phyloP scores from a whole-genome alignment of 2,329 filamentous ascomycete genomes.

The Aspergillus jensenii region DNA sequence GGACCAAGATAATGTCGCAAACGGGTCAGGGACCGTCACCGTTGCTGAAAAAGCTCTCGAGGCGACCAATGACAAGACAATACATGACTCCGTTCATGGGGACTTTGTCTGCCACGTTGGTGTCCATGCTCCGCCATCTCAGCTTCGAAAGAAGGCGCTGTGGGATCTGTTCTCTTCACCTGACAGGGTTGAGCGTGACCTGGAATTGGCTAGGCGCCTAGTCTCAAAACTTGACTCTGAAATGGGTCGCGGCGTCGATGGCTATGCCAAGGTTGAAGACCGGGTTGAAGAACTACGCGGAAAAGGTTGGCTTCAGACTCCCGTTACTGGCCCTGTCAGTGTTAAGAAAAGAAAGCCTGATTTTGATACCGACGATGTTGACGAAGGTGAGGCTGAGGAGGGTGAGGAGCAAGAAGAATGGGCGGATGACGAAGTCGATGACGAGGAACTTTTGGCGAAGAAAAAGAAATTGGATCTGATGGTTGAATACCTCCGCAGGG shows the following conservation, averaged over 20 bases:
- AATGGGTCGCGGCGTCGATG: conserved; percentile 74
- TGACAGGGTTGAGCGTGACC: conserved; percentile 87
- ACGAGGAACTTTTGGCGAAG: conserved; percentile 83
- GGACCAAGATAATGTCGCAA: conserved; percentile 33
- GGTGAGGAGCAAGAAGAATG: conserved; percentile 75
- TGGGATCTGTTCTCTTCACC: conserved; percentile 97
- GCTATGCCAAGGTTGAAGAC: conserved; percentile 77
- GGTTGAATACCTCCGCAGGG: conserved; percentile 92
- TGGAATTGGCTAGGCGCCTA: conserved; percentile 77
- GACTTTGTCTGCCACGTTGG: conserved; percentile 98
- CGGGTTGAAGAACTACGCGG: conserved; percentile 77
- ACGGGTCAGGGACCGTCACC: conserved; percentile 32
- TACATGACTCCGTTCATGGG: conserved; percentile 87
- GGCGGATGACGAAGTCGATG: conserved; percentile 72
- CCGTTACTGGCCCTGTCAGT: conserved; percentile 41
- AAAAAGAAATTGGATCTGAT: conserved; percentile 96
- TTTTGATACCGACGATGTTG: conserved; percentile 38
- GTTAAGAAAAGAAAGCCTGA: conserved; percentile 59
- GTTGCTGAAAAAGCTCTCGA: conserved; percentile 85
- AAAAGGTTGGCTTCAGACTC: conserved; percentile 73
- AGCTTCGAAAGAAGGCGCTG: conserved; percentile 88
- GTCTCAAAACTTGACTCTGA: conserved; percentile 83
- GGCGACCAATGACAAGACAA: conserved; percentile 96
- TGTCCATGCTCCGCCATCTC: conserved; percentile 83
- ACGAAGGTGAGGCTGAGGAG: conserved; percentile 69